A percentile compares a stretch with the other conserved stretches of the same genome.
Evolutionary conservation across 2,329 filamentous ascomycete genomes (phyloP).

Genomic region (Xylaria arbuscula): DNA sequence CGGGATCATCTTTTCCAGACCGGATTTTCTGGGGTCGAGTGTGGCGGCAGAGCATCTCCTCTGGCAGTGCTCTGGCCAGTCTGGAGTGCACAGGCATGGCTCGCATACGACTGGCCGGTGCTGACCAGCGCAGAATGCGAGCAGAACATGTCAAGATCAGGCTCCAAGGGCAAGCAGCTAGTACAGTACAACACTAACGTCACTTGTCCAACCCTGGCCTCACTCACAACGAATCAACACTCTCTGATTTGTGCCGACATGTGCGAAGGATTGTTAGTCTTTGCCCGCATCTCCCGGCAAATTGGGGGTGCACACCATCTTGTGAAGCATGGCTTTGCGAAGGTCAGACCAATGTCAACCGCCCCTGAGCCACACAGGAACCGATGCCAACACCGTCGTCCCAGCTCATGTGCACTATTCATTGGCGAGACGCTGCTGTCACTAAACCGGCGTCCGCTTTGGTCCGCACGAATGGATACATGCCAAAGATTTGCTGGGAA

Average conservation of each 20-base stretch:
- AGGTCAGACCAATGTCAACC: conserved; percentile 8
- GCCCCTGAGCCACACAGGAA: conserved; percentile 28
- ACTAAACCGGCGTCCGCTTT: neutral
- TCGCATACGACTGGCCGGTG: conserved; percentile 11
- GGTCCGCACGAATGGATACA: conserved; percentile 11
- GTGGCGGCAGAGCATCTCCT: too few species aligned
- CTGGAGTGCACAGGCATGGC: conserved; percentile 6
- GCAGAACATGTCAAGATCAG: conserved; percentile 9
- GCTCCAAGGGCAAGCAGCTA: conserved; percentile 15
- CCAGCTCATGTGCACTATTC: conserved; percentile 7
- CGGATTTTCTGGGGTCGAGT: neutral
- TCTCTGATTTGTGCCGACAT: conserved; percentile 38
- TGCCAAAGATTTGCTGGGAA: neutral
- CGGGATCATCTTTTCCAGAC: conserved; percentile 7
- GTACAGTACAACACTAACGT: conserved; percentile 33
- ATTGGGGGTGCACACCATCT: conserved; percentile 34
- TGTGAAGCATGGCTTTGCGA: conserved; percentile 6
- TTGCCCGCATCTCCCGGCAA: conserved; percentile 42
- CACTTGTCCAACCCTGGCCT: conserved; percentile 42
- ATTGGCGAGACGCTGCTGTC: conserved; percentile 2
- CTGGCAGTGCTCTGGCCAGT: conserved; percentile 13
- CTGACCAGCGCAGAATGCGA: conserved; percentile 11
- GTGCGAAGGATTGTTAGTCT: conserved; percentile 34
- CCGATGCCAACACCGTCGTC: neutral
- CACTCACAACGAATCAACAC: conserved; percentile 40